Conservation (phyloP, 2,329 filamentous ascomycete genomes). For the Monosporascus cannonballus region DNA sequence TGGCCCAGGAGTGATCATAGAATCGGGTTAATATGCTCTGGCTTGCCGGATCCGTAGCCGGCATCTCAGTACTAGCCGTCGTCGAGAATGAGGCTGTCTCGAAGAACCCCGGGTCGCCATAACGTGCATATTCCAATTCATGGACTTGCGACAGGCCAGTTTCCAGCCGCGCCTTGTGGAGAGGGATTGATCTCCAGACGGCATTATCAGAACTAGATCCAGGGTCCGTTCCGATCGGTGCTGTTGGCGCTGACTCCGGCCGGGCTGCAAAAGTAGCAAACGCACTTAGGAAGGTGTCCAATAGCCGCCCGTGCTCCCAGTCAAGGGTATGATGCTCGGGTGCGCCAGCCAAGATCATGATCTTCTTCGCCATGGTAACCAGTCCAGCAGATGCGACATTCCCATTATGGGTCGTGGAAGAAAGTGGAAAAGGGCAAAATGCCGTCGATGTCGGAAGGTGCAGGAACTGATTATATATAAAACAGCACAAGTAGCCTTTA, state of each 20-base stretch:
- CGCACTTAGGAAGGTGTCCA: constrained; percentile 37
- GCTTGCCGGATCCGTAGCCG: constrained; percentile 26
- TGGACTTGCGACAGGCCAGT: constrained; percentile 50
- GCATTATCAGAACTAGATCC: constrained; percentile 24
- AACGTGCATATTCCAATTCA: constrained; percentile 23
- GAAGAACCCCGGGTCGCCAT: constrained; percentile 40
- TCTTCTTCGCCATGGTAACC: constrained; percentile 20
- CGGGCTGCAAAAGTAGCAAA: constrained; percentile 23
- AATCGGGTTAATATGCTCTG: constrained; percentile 53
- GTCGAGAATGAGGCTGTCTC: constrained; percentile 36
- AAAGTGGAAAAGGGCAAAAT: not conserved
- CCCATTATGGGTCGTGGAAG: constrained; percentile 1
- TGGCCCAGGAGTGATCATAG: constrained; percentile 69
- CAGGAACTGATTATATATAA: too few relatives aligned
- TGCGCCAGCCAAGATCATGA: constrained; percentile 22
- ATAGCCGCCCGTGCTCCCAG: constrained; percentile 31
- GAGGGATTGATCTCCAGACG: constrained; percentile 49
- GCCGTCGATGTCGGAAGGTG: too few relatives aligned
- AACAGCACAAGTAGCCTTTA: too few relatives aligned
- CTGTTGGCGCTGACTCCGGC: constrained; percentile 1
- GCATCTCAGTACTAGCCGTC: constrained; percentile 14
- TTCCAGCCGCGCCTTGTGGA: constrained; percentile 38
- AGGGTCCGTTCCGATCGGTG: constrained; percentile 8
- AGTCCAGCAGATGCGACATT: constrained; percentile 1
- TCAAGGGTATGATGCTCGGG: constrained; percentile 18